Evolutionary conservation across 2,329 filamentous ascomycete species (phyloP).

Genomic region (Penicillium fuscoglaucum): DNA sequence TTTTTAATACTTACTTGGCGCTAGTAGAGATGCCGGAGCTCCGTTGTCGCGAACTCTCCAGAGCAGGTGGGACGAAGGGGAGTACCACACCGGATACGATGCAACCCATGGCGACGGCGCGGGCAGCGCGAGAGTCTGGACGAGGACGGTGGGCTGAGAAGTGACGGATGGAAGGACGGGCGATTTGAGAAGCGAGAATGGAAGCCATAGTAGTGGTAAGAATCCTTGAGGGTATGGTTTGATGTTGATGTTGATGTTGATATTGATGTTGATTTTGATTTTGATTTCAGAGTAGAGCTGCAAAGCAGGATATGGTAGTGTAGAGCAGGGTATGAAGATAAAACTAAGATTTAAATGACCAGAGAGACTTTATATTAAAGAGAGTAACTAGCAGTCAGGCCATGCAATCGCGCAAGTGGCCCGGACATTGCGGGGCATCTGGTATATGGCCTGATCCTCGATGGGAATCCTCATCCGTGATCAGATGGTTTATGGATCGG

Average conservation of each 20-base stretch:
- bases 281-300: not conserved
- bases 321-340: not conserved
- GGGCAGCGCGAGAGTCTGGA: slow-evolving; percentile 42
- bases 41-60: slow-evolving; percentile 47
- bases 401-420: slow-evolving; percentile 20
- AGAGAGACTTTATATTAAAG: slow-evolving; percentile 14
- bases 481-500: slow-evolving; percentile 11
- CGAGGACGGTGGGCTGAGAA: slow-evolving; percentile 47
- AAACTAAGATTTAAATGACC: not conserved
- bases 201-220: slow-evolving; percentile 19
- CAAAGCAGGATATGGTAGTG: not conserved
- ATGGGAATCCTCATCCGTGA: slow-evolving; percentile 16
- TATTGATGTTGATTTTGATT: not conserved
- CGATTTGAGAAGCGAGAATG: slow-evolving; percentile 25
- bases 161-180: slow-evolving; percentile 44
- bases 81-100: slow-evolving; percentile 46
- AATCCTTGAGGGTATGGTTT: not conserved
- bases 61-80: slow-evolving; percentile 49
- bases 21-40: slow-evolving; percentile 40
- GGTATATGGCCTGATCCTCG: slow-evolving; percentile 21
- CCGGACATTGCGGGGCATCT: slow-evolving; percentile 20
- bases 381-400: slow-evolving; percentile 15
- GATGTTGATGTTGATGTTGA: not conserved
- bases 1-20: slow-evolving; percentile 36
- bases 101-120: slow-evolving; percentile 44